Base-by-base conservation (phyloP, 1,284 basidiomycete species). In the Cutaneotrichosporon mucoides region DNA sequence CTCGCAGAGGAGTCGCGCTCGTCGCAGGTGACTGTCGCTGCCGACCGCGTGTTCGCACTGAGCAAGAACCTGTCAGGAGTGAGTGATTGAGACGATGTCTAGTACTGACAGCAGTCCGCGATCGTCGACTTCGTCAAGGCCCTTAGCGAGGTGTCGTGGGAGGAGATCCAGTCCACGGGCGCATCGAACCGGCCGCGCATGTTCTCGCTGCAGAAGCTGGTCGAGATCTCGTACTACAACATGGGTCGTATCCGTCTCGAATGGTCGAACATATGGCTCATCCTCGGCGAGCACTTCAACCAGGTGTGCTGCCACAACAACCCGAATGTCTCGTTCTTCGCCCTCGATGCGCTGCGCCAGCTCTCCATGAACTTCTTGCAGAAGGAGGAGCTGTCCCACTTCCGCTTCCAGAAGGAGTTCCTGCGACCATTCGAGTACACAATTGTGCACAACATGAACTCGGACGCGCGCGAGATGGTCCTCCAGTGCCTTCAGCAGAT, bases 341-440 rank as follows among this genome's bases (percentile, higher is more conserved):
- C 95, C 1, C 81, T 99, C 62, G 96, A 99, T 77, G 92, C 96
- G 5, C 83, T 99, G n/a, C 88, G 96, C 34, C 96, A 99, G 78
- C 81, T 99, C 43, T 94, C 96, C 3, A 97, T 96, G 92, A 87
- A 95, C 49, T 99, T 99, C 79, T 82, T 99, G 71, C 96, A 99
- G 79, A 99, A 99, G 79, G 95, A 99, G 75, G 96, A 99, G 76
- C 76, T 99, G 65, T 86, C 92, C 0, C 93, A 98, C 79, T 99
- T 99, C 84, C 93, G 95, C 73, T 99, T 99, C 80, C 96, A 99
- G 71, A 99, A 99, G 78, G 96, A 99, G 76, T 99, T 99, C 79
- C 79, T 99, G 57, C 90, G 92, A 73, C 96, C 96, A 1, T 99
- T 99, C 75, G 94, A 99, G 79, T 89, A 96, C 76, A 94, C 97